Evolutionary conservation across 306 rosid genomes (phyloP).

Genomic region (Notholithocarpus densiflorus): DNA sequence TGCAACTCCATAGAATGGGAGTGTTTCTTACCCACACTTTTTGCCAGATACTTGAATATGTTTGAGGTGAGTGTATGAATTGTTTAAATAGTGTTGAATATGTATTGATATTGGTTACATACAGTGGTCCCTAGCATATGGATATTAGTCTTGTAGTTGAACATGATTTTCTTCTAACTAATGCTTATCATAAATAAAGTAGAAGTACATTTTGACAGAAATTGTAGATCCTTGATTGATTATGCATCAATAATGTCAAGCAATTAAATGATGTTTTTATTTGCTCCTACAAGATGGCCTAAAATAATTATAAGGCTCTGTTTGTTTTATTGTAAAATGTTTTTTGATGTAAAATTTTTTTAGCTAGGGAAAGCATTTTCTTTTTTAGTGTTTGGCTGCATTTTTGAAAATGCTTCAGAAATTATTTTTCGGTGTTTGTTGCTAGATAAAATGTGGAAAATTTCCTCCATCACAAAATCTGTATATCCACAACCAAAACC

Average conservation of each 20-base stretch:
- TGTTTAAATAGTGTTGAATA: constrained; percentile 19
- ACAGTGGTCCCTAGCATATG: background rate
- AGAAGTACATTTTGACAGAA: constrained; percentile 6
- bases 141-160: background rate
- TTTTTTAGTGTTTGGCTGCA: too few relatives aligned
- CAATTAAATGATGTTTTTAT: background rate
- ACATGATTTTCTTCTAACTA: background rate
- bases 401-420: too few relatives aligned
- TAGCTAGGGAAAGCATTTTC: too few relatives aligned
- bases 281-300: background rate
- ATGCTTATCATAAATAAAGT: constrained; percentile 3
- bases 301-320: background rate
- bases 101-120: constrained; percentile 12
- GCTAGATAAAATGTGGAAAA: too few relatives aligned
- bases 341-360: too few relatives aligned
- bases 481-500: too few relatives aligned
- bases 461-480: too few relatives aligned
- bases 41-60: constrained; percentile 89
- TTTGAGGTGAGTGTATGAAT: constrained; percentile 75
- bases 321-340: too few relatives aligned
- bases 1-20: constrained; percentile 79
- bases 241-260: background rate
- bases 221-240: constrained; percentile 1
- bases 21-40: constrained; percentile 73
- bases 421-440: too few relatives aligned